Percentiles rank a stretch among this genome's conserved stretches.
Conservation (phyloP, 768 basidiomycete genomes). For the Scleroderma citrinum region DNA sequence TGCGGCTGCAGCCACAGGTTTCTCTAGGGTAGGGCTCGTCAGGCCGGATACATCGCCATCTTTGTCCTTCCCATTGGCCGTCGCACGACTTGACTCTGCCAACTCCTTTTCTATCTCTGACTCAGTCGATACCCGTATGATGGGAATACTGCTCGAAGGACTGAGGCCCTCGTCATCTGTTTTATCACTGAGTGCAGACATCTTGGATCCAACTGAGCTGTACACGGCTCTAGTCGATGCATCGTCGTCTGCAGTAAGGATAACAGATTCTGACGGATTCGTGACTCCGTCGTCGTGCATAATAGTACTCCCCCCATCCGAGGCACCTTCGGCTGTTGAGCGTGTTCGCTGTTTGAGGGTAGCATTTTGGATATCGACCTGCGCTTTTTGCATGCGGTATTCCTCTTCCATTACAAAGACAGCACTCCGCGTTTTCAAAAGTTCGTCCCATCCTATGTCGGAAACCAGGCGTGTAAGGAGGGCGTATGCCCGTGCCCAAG, state of each 20-base stretch:
- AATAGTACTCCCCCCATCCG: conserved; percentile 33
- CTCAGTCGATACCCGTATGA: conserved; percentile 75
- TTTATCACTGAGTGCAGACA: conserved; percentile 27
- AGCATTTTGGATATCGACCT: conserved; percentile 53
- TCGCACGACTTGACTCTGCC: conserved; percentile 14
- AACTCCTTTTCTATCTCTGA: conserved; percentile 47
- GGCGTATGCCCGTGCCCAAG: conserved; percentile 91
- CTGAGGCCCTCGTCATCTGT: conserved; percentile 7
- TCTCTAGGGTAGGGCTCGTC: conserved; percentile 30
- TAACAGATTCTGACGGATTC: conserved; percentile 18
- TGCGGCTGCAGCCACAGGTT: conserved; percentile 39
- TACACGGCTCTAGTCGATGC: conserved; percentile 64
- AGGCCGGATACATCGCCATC: conserved; percentile 32
- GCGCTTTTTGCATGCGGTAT: conserved; percentile 93
- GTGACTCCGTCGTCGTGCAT: conserved; percentile 61
- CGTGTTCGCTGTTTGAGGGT: conserved; percentile 14
- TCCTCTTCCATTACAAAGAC: conserved; percentile 99
- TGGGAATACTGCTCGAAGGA: conserved; percentile 40
- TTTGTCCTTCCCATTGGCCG: conserved; percentile 27
- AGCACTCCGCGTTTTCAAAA: conserved; percentile 85
- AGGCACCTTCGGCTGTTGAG: conserved; percentile 15
- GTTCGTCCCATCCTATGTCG: conserved; percentile 98
- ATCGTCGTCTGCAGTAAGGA: conserved; percentile 48
- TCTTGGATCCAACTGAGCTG: conserved; percentile 21
- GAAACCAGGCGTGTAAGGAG: conserved; percentile 87